These are phyloP conservation scores for Casuarina equisetifolia DNA, from an alignment of 306 rosid species.

Conservation along the genomic window DNA sequence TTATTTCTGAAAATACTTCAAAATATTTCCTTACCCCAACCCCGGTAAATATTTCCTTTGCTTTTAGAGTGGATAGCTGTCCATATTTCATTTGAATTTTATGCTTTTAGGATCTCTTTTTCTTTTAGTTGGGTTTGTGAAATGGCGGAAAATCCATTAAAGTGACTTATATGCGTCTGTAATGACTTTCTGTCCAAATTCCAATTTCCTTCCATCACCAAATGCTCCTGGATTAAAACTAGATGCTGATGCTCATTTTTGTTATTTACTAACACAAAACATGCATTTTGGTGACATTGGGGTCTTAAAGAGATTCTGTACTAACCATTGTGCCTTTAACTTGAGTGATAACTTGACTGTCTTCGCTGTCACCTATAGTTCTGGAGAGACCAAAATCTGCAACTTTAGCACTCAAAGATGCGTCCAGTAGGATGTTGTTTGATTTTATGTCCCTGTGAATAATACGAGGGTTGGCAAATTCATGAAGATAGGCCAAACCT, in stretches of 20 bases:
- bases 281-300: background rate
- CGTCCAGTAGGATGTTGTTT: conserved; percentile 66
- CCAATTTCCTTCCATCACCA: too few species aligned
- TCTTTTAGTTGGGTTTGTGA: too few species aligned
- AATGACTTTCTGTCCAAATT: too few species aligned
- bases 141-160: too few species aligned
- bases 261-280: too few species aligned
- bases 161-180: too few species aligned
- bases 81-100: too few species aligned
- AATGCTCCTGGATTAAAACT: background rate
- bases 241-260: background rate
- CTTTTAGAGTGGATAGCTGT: too few species aligned
- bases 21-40: background rate
- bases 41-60: too few species aligned
- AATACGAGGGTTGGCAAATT: conserved; percentile 65
- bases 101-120: too few species aligned
- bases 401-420: conserved; percentile 61
- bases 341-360: conserved; percentile 57
- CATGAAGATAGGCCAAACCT: conserved; percentile 74
- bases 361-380: conserved; percentile 48
- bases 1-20: too few species aligned
- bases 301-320: background rate
- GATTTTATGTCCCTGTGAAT: conserved; percentile 84
- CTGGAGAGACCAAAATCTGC: conserved; percentile 84
- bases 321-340: conserved; percentile 54